phyloP scores from a whole-genome alignment of 2,329 filamentous ascomycete species.

The Aschersonia sp. region DNA sequence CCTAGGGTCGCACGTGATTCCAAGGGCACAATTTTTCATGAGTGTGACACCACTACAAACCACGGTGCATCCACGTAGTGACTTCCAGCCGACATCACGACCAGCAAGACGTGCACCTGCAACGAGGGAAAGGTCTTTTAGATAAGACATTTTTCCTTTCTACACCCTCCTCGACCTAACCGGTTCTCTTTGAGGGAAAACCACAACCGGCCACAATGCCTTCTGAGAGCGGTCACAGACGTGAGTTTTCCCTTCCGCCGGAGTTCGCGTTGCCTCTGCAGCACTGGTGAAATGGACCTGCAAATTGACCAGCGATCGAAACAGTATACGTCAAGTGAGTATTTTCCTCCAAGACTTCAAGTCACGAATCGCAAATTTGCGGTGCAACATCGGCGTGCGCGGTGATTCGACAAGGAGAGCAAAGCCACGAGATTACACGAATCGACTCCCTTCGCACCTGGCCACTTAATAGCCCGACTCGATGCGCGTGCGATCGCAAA shows the following conservation, averaged over 20 bases:
- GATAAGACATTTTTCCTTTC: conserved; percentile 26
- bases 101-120: conserved; percentile 28
- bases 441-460: no score
- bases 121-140: conserved; percentile 29
- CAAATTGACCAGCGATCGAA: not conserved
- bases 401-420: no score
- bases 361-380: no score
- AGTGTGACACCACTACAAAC: conserved; percentile 18
- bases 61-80: conserved; percentile 18
- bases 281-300: conserved; percentile 4
- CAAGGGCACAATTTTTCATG: conserved; percentile 20
- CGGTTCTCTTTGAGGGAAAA: conserved; percentile 30
- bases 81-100: conserved; percentile 20
- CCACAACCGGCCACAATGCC: conserved; percentile 56
- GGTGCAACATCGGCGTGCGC: no score
- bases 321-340: conserved; percentile 85
- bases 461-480: no score
- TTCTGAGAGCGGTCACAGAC: conserved; percentile 77
- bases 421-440: no score
- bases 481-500: no score
- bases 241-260: conserved; percentile 40
- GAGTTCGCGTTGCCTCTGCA: not conserved
- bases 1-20: conserved; percentile 21
- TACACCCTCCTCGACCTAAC: conserved; percentile 23
- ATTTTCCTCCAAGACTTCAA: not conserved